Base-by-base conservation (phyloP, 2,329 filamentous ascomycete genomes). In the Pseudogymnoascus sp. region DNA sequence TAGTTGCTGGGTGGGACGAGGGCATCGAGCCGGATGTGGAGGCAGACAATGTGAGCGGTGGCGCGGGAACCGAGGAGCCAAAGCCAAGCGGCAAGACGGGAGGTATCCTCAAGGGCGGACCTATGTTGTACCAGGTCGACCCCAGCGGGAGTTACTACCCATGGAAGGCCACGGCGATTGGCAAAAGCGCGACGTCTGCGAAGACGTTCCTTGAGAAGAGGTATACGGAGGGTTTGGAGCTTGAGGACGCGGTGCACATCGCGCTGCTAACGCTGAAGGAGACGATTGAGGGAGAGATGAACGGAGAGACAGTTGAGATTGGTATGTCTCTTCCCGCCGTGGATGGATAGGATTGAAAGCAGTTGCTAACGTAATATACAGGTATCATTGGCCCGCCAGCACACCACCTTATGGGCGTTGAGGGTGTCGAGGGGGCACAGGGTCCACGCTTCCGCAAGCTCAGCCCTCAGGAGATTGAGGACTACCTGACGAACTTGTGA, bases 181-280 rank as follows among this genome's bases (percentile, higher is more conserved):
- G 95, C 73, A 99, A 99, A 86, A 96, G 93, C 74, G 95, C 95
- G 62, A 96, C 95, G 42, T 96, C 92, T 73, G 95, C 95, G 63
- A 99, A 99, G 86, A 99, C 95, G 0, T 99, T 99, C 81, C 79
- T 99, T 75, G 95, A 99, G 84, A 99, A 99, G 88, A 84, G 95
- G 78, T 99, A 97, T 80, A 97, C 93, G 4, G 95, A 99, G 75
- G 93, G 93, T 42, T 79, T 99, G 74, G 95, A 99, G 83, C 82
- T 99, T 67, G 95, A 99, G 79, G 95, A 99, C 78, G 95, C 95
- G 8, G 95, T 99, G 70, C 95, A 99, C 78, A 99, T 99, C 80
- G 95, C 95, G 65, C 84, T 99, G 63, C 81, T 99, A 75, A 99
- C 95, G 25, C 81, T 99, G 75, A 99, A 99, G 84, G 95, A 99